Base-by-base conservation (phyloP, 345 rosid genomes). In the Gossypium bickii region DNA sequence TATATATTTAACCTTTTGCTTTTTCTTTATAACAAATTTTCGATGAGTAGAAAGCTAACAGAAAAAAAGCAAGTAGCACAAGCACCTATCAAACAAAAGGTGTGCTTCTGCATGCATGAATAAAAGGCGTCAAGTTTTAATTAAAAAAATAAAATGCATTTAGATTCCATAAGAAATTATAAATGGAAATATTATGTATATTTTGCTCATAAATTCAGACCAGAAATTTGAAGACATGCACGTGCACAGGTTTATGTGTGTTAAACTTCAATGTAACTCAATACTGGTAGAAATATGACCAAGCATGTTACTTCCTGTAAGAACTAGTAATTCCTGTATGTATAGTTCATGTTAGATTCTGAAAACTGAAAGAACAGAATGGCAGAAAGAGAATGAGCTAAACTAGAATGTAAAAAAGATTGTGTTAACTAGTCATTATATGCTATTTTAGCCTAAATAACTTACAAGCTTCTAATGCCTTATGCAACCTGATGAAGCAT, bases 401-500 rank as follows among this genome's bases (percentile, higher is more conserved):
- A 34, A 34, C 6, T 34, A 34, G 38, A 1, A 58, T 24, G 13
- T 17, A 63, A 41, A 17, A 17, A 12, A 38, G 29, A 66, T 20
- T 18, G 25, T 13, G 69, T 44, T 43, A 66, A 66, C 70, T 22
- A 66, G 52, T 41, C 68, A 41, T 17, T 64, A 17, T 22, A 66
- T 44, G 70, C 53, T 20, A 45, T 66, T 44, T 66, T 34, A 66
- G 70, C 38, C 22, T 66, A 45, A 44, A 44, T 11, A 44, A 66
- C 29, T 66, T 66, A 66, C n/a, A 29, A 45, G 70, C 15, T 45
- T 66, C 12, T 53, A 20, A 11, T 45, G 38, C 53, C 49, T 45
- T 45, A 12, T 22, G 41, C 71, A 72, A 73, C 58, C 22, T 15
- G 29, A 55, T 52, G 64, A 72, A 76, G 74, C 51, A 67, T 13